phyloP scores from a whole-genome alignment of 257 asterid species.

The Haberlea rhodopensis region DNA sequence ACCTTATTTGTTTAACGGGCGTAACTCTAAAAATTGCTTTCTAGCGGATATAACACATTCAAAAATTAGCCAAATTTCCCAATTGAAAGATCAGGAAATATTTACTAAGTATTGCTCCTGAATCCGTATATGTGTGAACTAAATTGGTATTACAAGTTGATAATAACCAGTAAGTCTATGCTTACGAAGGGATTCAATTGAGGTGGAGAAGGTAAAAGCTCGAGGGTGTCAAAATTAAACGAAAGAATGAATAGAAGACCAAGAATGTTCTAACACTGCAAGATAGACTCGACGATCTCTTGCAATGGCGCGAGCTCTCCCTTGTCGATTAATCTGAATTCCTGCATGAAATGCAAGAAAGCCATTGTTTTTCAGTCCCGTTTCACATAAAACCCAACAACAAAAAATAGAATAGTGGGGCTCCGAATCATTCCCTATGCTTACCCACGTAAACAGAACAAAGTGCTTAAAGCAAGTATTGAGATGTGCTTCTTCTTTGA shows the following conservation, averaged over 20 bases:
- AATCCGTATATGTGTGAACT: neutral
- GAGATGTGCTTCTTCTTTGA: neutral
- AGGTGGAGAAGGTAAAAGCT: neutral
- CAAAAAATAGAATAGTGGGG: neutral
- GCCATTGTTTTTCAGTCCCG: neutral
- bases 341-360: conserved; percentile 37
- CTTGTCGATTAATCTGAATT: conserved; percentile 43
- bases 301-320: conserved; percentile 43
- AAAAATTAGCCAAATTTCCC: too few relatives aligned
- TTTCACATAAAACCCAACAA: neutral
- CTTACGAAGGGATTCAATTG: neutral
- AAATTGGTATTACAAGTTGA: neutral
- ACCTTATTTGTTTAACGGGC: too few relatives aligned
- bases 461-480: neutral
- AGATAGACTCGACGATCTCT: conserved; percentile 39
- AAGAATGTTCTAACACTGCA: conserved; percentile 23
- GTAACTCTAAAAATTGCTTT: too few relatives aligned
- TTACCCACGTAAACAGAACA: neutral
- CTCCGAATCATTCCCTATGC: neutral
- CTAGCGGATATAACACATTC: too few relatives aligned
- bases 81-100: neutral
- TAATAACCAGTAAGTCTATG: neutral
- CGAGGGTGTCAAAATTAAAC: neutral
- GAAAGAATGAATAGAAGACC: neutral
- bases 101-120: neutral